phyloP scores from a whole-genome alignment of 2,329 filamentous ascomycete genomes.

The Podosphaera fusca region DNA sequence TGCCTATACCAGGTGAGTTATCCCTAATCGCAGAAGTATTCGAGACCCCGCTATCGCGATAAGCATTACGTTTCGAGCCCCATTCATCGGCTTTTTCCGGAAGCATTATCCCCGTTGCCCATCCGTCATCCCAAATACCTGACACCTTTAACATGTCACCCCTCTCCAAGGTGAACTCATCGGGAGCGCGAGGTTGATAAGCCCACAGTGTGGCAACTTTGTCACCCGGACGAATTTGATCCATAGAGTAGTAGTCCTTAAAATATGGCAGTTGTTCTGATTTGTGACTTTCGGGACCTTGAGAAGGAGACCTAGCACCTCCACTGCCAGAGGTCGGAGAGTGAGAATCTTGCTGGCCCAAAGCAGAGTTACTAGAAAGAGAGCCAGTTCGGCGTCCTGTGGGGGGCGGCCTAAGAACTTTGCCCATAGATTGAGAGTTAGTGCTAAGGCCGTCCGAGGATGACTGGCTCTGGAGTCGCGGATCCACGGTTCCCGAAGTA shows the following conservation, averaged over 20 bases:
- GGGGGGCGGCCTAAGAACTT: slow-evolving; percentile 33
- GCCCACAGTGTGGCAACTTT: slow-evolving; percentile 86
- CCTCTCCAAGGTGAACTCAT: slow-evolving; percentile 81
- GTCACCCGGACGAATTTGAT: slow-evolving; percentile 82
- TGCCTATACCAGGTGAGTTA: slow-evolving; percentile 40
- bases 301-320: slow-evolving; percentile 61
- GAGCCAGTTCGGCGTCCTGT: slow-evolving; percentile 58
- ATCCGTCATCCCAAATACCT: slow-evolving; percentile 97
- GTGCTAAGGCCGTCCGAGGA: slow-evolving; percentile 59
- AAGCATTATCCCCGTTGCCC: slow-evolving; percentile 80
- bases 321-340: slow-evolving; percentile 48
- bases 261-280: slow-evolving; percentile 92
- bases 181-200: slow-evolving; percentile 78
- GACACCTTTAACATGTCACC: slow-evolving; percentile 97
- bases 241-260: slow-evolving; percentile 96
- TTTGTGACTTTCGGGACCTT: slow-evolving; percentile 64
- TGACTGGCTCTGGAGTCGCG: slow-evolving; percentile 31
- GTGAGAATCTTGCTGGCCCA: slow-evolving; percentile 43
- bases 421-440: slow-evolving; percentile 35
- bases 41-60: slow-evolving; percentile 84
- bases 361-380: slow-evolving; percentile 59
- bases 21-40: slow-evolving; percentile 44
- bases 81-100: slow-evolving; percentile 73
- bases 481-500: slow-evolving; percentile 18
- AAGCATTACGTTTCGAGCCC: slow-evolving; percentile 50